A percentile compares a stretch with the other conserved stretches of the same genome.
Conservation (phyloP, 2,329 filamentous ascomycete species). For the Aspergillaceae sp. region DNA sequence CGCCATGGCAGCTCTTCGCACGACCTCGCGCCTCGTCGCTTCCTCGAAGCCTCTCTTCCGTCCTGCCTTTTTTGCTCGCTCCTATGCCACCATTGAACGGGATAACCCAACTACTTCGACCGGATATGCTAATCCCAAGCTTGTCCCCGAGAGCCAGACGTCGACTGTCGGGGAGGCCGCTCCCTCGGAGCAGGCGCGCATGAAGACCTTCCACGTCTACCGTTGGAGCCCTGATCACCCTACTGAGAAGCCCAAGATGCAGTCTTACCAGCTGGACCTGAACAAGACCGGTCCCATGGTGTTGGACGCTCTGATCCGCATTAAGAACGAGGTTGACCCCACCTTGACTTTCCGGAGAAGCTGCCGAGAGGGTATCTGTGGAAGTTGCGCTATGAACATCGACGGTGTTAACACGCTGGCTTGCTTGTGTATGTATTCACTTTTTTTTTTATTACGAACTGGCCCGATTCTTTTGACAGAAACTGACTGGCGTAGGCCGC, state of each 20-base stretch:
- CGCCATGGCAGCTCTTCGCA: slow-evolving; percentile 43
- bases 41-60: slow-evolving; percentile 36
- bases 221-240: slow-evolving; percentile 95
- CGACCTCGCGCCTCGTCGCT: slow-evolving; percentile 39
- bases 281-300: slow-evolving; percentile 99
- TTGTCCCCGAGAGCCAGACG: slow-evolving; percentile 45
- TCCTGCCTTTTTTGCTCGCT: slow-evolving; percentile 32
- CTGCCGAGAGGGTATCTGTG: slow-evolving; percentile 97
- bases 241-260: slow-evolving; percentile 87
- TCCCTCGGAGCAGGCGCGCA: slow-evolving; percentile 48
- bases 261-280: slow-evolving; percentile 86
- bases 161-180: slow-evolving; percentile 55
- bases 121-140: slow-evolving; percentile 21
- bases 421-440: slow-evolving; percentile 71
- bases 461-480: not conserved
- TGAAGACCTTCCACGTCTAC: slow-evolving; percentile 98
- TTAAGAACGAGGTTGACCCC: slow-evolving; percentile 98
- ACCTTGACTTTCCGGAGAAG: slow-evolving; percentile 92
- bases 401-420: slow-evolving; percentile 97
- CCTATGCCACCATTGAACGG: slow-evolving; percentile 41
- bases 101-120: slow-evolving; percentile 19
- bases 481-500: slow-evolving; percentile 54
- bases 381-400: slow-evolving; percentile 99
- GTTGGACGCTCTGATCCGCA: slow-evolving; percentile 88
- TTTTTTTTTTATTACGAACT: not conserved